A percentile compares a stretch with the other conserved stretches of the same genome.
Conservation (phyloP, 179 eudicot genomes). For the Heliamphora pulchella region DNA sequence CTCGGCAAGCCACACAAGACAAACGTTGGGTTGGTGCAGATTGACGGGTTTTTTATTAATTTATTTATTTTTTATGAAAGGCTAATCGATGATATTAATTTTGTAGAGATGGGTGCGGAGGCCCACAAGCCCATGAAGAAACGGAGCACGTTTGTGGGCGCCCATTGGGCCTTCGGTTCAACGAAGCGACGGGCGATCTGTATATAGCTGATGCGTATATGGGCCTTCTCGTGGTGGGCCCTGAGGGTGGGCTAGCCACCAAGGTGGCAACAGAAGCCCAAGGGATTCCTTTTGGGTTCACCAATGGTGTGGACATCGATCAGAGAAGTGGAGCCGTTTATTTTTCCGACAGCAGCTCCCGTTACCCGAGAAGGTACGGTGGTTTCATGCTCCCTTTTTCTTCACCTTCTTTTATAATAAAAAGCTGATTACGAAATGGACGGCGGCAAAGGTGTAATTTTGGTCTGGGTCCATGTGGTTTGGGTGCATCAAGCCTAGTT, state of each 20-base stretch:
- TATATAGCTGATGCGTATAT: conserved; percentile 73
- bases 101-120: not conserved
- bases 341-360: conserved; percentile 67
- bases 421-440: too few relatives aligned
- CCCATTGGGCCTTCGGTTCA: conserved; percentile 69
- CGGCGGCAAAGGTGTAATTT: too few relatives aligned
- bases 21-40: too few relatives aligned
- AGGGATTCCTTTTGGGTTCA: conserved; percentile 42
- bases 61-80: too few relatives aligned
- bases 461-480: too few relatives aligned
- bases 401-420: too few relatives aligned
- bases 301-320: conserved; percentile 68
- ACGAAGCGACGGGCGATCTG: conserved; percentile 48
- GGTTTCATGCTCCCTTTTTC: not conserved
- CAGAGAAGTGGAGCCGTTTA: conserved; percentile 42
- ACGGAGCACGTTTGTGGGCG: conserved; percentile 71
- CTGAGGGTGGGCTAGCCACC: conserved; percentile 58
- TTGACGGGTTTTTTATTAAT: too few relatives aligned
- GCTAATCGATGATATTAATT: too few relatives aligned
- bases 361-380: conserved; percentile 48
- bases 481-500: too few relatives aligned
- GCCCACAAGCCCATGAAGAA: conserved; percentile 10
- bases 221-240: conserved; percentile 81
- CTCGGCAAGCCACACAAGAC: too few relatives aligned
- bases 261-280: conserved; percentile 36